Base-by-base conservation (phyloP, 257 asterid genomes). In the Salvia hispanica region DNA sequence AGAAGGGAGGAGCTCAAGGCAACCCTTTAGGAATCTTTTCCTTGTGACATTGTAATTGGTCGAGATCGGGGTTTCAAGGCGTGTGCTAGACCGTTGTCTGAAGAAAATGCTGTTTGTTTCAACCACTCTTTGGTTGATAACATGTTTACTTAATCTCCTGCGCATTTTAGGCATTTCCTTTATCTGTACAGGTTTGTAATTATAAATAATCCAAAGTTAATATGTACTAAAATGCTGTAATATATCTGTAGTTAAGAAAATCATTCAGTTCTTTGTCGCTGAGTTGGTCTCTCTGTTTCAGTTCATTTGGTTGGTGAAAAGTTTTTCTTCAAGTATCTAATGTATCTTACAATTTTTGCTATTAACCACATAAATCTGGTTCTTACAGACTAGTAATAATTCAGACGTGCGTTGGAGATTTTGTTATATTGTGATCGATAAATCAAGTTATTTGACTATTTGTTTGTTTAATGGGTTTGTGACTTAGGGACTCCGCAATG, bases 1-100 rank as follows among this genome's bases (percentile, higher is more conserved):
- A 74, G 72, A 76, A 75, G 59, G 77, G 70, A 44, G 77, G 75
- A 58, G 69, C 56, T 48, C 14, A 60, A 67, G 47, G 34, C 68
- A 68, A 52, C 60, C 74, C 60, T 31, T 40, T 58, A 31, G 64
- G 72, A 60, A 62, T 73, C 46, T 57, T 71, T 10, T 58, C 73
- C 59, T 62, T 68, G 61, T 55, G 68, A 66, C 59, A 31, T 44
- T 46, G 71, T 44, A 54, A 8, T 28, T 57, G 3, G 59, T 61
- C 36, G 66, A 62, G 58, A 43, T 16, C n/a, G 52, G 75, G 47
- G 4, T 15, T 34, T 63, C 57, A 42, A 34, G 16, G 31, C 5
- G 34, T 52, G 0, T 16, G 15, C 9, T 13, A 16, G 53, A 9
- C 62, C 21, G 46, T 12, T 36, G 59, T 7, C 14, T 68, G 39